Conservation (phyloP, 352 stramenopile genomes). For the Globisporangium acanthophoron region DNA sequence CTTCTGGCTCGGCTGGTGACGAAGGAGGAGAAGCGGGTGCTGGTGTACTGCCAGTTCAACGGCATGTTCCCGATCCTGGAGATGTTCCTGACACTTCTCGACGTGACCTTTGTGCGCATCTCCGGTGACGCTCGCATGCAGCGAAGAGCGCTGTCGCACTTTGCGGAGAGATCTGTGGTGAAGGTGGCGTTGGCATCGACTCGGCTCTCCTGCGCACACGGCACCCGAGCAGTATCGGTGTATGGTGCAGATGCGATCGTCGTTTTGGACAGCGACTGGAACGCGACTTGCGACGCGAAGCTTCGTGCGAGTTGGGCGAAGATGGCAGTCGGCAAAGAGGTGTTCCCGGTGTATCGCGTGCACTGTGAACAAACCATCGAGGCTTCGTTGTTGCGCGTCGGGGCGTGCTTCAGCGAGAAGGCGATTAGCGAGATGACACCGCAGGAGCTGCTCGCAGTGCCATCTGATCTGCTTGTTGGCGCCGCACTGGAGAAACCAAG, state of each 20-base stretch:
- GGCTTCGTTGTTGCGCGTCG: conserved; percentile 61
- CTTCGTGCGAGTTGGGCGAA: conserved; percentile 75
- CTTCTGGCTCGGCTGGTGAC: conserved; percentile 46
- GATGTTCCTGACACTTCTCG: conserved; percentile 54
- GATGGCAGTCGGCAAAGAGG: conserved; percentile 37
- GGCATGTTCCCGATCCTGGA: conserved; percentile 72
- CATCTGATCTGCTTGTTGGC: conserved; percentile 29
- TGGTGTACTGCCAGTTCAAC: conserved; percentile 75
- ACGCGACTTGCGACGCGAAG: conserved; percentile 73
- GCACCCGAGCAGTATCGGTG: conserved; percentile 43
- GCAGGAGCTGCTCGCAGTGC: conserved; percentile 60
- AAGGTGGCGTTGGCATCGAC: conserved; percentile 70
- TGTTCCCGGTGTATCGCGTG: conserved; percentile 65
- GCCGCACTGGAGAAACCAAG: conserved; percentile 55
- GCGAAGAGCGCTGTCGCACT: conserved; percentile 62
- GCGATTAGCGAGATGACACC: conserved; percentile 73
- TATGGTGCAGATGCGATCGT: conserved; percentile 76
- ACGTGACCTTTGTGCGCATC: conserved; percentile 61
- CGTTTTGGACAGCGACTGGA: conserved; percentile 82
- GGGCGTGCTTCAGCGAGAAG: conserved; percentile 72
- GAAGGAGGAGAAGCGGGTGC: conserved; percentile 63
- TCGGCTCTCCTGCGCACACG: conserved; percentile 33
- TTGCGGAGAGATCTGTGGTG: conserved; percentile 50
- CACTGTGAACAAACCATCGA: conserved; percentile 82
- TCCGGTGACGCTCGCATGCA: conserved; percentile 49